A percentile compares a stretch with the other conserved stretches of the same genome.
Evolutionary conservation across 805 yeast species (phyloP).

Genomic region (Kuraishia floccosa): DNA sequence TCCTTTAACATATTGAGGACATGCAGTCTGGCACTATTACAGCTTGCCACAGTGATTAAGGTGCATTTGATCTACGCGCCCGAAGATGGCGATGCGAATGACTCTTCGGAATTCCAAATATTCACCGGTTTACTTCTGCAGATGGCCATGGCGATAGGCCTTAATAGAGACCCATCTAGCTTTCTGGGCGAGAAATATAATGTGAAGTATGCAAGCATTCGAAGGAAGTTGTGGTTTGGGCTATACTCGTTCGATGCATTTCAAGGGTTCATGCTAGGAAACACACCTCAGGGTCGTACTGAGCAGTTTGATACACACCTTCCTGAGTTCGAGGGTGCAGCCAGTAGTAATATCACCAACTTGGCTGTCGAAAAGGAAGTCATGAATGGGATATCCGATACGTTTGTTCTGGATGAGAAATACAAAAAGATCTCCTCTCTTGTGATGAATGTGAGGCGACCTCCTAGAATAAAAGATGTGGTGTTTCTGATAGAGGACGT

Average conservation of each 20-base stretch:
- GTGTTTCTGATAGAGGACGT: conserved; percentile 18
- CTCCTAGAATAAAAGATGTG: conserved; percentile 22
- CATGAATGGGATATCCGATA: conserved; percentile 17
- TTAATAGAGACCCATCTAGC: conserved; percentile 33
- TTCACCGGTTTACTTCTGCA: conserved; percentile 26
- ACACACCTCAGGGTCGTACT: conserved; percentile 23
- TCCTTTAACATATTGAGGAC: conserved; percentile 26
- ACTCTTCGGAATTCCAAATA: conserved; percentile 26
- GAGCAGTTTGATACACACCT: conserved; percentile 30
- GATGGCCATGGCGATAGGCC: conserved; percentile 31
- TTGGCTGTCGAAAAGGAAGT: conserved; percentile 25
- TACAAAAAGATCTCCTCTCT: conserved; percentile 18
- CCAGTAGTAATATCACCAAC: conserved; percentile 21
- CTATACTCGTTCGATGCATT: conserved; percentile 28
- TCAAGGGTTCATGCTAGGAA: conserved; percentile 28
- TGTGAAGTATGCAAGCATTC: conserved; percentile 29
- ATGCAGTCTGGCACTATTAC: conserved; percentile 28
- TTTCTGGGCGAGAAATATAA: conserved; percentile 11
- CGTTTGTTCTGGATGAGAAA: conserved; percentile 17
- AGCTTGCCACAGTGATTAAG: conserved; percentile 27
- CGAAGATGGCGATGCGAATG: conserved; percentile 35
- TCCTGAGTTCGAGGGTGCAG: conserved; percentile 21
- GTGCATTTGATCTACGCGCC: conserved; percentile 31
- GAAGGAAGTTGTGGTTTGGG: conserved; percentile 51
- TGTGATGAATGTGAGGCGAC: conserved; percentile 19